These are phyloP conservation scores for Termitomyces sp. DNA, from an alignment of 768 basidiomycete genomes.

Conservation along the genomic window DNA sequence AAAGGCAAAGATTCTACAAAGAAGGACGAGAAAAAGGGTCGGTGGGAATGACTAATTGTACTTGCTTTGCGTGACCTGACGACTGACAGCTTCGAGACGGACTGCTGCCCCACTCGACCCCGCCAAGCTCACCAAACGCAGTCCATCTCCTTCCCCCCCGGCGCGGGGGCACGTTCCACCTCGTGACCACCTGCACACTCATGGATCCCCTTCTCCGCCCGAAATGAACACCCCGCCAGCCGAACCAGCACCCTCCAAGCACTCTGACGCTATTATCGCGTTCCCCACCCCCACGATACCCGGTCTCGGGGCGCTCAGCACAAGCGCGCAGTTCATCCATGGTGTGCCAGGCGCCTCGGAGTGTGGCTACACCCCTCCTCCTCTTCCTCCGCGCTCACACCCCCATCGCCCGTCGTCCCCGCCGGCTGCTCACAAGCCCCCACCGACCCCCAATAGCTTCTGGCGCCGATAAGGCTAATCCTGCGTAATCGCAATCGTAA, in stretches of 20 bases:
- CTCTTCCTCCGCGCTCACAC: no score
- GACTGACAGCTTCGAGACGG: conserved; percentile 7
- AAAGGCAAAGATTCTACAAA: conserved; percentile 19
- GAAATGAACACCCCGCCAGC: conserved; percentile 36
- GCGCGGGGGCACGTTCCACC: neutral
- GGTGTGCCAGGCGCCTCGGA: neutral
- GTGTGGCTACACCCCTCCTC: neutral
- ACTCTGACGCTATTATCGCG: neutral
- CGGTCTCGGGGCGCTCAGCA: neutral
- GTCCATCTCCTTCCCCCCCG: conserved; percentile 15
- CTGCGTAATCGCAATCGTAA: no score
- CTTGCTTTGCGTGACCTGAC: neutral
- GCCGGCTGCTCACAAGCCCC: conserved; percentile 1
- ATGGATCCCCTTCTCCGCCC: conserved; percentile 33
- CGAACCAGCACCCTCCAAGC: neutral
- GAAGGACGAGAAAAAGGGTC: conserved; percentile 39
- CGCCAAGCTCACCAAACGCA: conserved; percentile 16
- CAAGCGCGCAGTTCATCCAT: no score
- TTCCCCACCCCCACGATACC: conserved; percentile 9
- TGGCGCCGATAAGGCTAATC: conserved; percentile 5
- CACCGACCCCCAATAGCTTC: conserved; percentile 11
- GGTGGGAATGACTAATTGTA: conserved; percentile 18
- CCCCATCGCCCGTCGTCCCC: neutral
- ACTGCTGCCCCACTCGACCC: conserved; percentile 5
- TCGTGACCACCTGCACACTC: conserved; percentile 19